Conservation (phyloP, 1,284 basidiomycete species). For the Sporisorium scitamineum region DNA sequence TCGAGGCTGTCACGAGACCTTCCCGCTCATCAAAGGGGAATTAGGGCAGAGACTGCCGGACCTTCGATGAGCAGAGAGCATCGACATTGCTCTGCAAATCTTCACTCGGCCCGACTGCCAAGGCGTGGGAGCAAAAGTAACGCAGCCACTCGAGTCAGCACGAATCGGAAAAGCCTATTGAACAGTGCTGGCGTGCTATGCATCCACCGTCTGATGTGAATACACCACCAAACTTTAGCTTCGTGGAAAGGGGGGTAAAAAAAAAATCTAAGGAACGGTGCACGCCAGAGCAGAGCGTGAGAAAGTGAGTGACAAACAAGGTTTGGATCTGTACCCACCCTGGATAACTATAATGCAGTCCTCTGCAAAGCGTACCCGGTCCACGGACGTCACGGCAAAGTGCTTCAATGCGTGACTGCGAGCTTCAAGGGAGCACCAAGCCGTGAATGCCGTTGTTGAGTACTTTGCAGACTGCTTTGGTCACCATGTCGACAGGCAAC, state of each 20-base stretch:
- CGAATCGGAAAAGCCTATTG: slow-evolving; percentile 8
- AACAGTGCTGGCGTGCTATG: neutral
- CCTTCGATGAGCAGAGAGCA: neutral
- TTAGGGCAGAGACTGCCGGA: neutral
- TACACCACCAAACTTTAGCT: neutral
- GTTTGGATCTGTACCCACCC: slow-evolving; percentile 24
- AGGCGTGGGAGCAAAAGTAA: slow-evolving; percentile 19
- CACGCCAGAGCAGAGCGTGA: slow-evolving; percentile 14
- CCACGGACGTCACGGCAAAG: neutral
- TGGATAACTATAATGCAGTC: neutral
- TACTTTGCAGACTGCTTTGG: neutral
- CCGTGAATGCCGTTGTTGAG: neutral
- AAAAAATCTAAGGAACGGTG: neutral
- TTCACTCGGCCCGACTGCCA: neutral
- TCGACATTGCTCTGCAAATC: neutral
- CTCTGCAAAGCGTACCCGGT: neutral
- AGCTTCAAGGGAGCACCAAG: neutral
- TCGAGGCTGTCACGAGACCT: neutral
- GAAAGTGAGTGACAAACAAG: slow-evolving; percentile 28
- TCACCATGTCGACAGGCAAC: neutral
- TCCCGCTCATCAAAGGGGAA: neutral
- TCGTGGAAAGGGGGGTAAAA: neutral
- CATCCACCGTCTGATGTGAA: neutral
- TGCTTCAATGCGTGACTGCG: neutral
- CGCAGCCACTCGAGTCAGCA: slow-evolving; percentile 1